Evolutionary conservation across 257 asterid genomes (phyloP).

Genomic region (Salvia splendens): DNA sequence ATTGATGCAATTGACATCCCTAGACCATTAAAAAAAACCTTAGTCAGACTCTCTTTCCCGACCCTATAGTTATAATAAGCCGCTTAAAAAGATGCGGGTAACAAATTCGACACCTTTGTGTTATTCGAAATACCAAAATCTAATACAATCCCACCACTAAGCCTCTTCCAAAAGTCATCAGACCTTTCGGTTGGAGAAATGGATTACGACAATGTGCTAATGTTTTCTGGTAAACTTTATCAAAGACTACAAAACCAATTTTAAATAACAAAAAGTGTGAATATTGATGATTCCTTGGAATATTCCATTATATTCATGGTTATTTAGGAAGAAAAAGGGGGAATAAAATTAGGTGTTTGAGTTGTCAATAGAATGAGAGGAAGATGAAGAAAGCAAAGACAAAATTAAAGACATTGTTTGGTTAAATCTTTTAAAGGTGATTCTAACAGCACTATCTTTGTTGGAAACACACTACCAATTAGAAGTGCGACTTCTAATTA

Average conservation of each 20-base stretch:
- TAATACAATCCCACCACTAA: too few species aligned
- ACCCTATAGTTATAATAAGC: too few species aligned
- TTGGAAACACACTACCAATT: constrained; percentile 39
- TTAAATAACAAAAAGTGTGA: background rate
- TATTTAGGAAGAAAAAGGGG: background rate
- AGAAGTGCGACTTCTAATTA: constrained; percentile 24
- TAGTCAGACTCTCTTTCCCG: too few species aligned
- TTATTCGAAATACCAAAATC: too few species aligned
- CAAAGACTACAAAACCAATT: background rate
- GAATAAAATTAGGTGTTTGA: background rate
- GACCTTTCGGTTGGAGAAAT: background rate
- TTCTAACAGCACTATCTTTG: constrained; percentile 43
- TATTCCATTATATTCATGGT: constrained; percentile 1
- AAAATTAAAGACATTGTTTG: constrained; percentile 2
- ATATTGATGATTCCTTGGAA: constrained; percentile 15
- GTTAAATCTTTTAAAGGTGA: constrained; percentile 29
- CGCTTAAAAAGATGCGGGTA: too few species aligned
- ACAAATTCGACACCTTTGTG: too few species aligned
- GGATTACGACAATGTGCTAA: background rate
- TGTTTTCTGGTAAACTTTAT: background rate
- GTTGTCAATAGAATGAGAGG: constrained; percentile 22
- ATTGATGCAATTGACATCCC: too few species aligned
- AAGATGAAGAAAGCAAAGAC: constrained; percentile 19
- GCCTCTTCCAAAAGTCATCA: too few species aligned
- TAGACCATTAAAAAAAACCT: too few species aligned